phyloP scores from a whole-genome alignment of 2,329 filamentous ascomycete genomes.

The Cercospora beticola region DNA sequence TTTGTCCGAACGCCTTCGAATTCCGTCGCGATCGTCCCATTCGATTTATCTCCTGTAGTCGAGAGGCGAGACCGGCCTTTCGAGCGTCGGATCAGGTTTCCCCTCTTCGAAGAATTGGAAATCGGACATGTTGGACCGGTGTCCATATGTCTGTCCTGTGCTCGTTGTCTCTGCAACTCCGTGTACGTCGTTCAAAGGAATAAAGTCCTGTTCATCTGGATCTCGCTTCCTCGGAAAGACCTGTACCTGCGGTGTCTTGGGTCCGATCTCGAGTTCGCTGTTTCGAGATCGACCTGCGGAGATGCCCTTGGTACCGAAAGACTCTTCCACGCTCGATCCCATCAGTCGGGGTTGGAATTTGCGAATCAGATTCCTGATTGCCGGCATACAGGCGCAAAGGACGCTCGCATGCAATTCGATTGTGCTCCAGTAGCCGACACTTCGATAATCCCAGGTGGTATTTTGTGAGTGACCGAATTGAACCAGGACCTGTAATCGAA shows the following conservation, averaged over 20 bases:
- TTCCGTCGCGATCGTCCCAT: background rate
- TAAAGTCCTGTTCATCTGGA: constrained; percentile 15
- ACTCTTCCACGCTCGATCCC: constrained; percentile 4
- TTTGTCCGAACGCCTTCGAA: background rate
- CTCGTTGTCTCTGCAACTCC: background rate
- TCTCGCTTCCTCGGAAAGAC: background rate
- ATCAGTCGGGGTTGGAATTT: constrained; percentile 11
- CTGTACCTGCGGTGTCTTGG: background rate
- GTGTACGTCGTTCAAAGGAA: constrained; percentile 19
- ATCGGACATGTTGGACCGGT: background rate
- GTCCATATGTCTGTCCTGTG: background rate
- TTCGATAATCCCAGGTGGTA: constrained; percentile 18
- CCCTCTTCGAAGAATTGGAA: background rate
- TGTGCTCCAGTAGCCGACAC: constrained; percentile 15
- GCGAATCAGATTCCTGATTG: constrained; percentile 17
- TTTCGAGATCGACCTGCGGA: background rate
- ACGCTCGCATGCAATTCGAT: constrained; percentile 19
- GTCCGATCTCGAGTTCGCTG: background rate
- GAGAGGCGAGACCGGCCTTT: background rate
- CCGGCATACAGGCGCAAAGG: constrained; percentile 20
- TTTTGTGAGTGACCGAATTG: constrained; percentile 23
- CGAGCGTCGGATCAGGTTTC: background rate
- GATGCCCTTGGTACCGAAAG: background rate
- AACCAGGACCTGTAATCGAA: constrained; percentile 25
- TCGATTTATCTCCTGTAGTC: background rate